Conservation (phyloP, 345 rosid genomes). For the Nephelium lappaceum region DNA sequence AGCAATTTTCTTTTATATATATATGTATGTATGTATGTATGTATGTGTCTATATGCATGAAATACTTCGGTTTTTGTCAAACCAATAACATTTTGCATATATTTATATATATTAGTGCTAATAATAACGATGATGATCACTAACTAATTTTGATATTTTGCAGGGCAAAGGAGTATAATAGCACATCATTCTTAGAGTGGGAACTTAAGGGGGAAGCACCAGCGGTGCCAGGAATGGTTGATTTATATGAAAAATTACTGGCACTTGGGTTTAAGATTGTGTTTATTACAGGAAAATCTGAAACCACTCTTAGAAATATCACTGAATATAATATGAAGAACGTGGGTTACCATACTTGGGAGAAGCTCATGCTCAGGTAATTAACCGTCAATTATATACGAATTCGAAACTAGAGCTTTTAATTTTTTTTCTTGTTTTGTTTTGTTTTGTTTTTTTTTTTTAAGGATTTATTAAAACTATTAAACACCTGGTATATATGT, state of each 20-base stretch:
- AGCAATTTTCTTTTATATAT: background rate
- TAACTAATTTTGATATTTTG: background rate
- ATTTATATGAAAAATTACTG: conserved; percentile 36
- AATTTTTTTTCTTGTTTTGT: too few species aligned
- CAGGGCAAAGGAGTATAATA: conserved; percentile 31
- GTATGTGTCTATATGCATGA: too few species aligned
- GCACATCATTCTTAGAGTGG: conserved; percentile 9
- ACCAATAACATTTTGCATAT: too few species aligned
- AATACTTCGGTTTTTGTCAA: too few species aligned
- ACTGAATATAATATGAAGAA: conserved; percentile 35
- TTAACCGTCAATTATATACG: background rate
- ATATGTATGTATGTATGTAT: too few species aligned
- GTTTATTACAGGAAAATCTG: conserved; percentile 40
- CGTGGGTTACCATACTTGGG: conserved; percentile 48
- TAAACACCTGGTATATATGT: too few species aligned
- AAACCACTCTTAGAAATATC: background rate
- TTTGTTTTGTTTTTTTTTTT: too few species aligned
- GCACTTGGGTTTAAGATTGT: conserved; percentile 38
- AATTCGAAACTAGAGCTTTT: background rate
- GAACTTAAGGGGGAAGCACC: conserved; percentile 38
- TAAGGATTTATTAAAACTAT: background rate
- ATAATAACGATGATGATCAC: too few species aligned
- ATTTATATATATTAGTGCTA: too few species aligned
- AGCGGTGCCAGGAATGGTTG: conserved; percentile 32
- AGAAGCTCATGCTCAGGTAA: conserved; percentile 42